These are phyloP conservation scores for Rhizopogon vulgaris DNA, from an alignment of 768 basidiomycete species.

Conservation along the genomic window DNA sequence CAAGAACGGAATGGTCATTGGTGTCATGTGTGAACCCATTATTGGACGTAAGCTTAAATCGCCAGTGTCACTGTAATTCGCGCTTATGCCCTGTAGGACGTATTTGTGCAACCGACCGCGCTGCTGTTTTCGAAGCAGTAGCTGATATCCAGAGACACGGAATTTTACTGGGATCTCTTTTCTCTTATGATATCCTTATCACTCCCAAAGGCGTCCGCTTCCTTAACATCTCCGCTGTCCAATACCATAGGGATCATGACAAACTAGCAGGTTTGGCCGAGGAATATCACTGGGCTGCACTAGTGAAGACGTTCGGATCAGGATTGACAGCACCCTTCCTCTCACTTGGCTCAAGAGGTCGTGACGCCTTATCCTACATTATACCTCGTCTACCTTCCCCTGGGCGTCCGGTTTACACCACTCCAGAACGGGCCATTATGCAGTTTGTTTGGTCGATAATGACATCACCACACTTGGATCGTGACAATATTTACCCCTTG, in stretches of 20 bases:
- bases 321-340: not conserved
- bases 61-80: not conserved
- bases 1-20: slow-evolving; percentile 22
- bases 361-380: slow-evolving; percentile 12
- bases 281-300: slow-evolving; percentile 9
- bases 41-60: slow-evolving; percentile 19
- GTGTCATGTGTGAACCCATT: slow-evolving; percentile 24
- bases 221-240: slow-evolving; percentile 12
- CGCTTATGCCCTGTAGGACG: slow-evolving; percentile 14
- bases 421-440: slow-evolving; percentile 13
- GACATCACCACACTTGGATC: slow-evolving; percentile 7
- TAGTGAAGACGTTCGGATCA: slow-evolving; percentile 15
- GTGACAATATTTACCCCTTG: not conserved
- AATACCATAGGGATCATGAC: slow-evolving; percentile 17
- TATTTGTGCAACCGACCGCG: slow-evolving; percentile 18
- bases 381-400: slow-evolving; percentile 24
- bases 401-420: slow-evolving; percentile 10
- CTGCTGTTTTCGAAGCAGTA: slow-evolving; percentile 23
- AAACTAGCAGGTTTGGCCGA: slow-evolving; percentile 17
- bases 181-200: slow-evolving; percentile 20
- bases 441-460: slow-evolving; percentile 17
- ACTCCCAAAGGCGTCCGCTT: slow-evolving; percentile 25
- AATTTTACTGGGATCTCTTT: slow-evolving; percentile 11
- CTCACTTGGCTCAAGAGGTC: not conserved
- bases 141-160: slow-evolving; percentile 27